Conservation (phyloP, 2,329 filamentous ascomycete species). For the Cercospora sp. region DNA sequence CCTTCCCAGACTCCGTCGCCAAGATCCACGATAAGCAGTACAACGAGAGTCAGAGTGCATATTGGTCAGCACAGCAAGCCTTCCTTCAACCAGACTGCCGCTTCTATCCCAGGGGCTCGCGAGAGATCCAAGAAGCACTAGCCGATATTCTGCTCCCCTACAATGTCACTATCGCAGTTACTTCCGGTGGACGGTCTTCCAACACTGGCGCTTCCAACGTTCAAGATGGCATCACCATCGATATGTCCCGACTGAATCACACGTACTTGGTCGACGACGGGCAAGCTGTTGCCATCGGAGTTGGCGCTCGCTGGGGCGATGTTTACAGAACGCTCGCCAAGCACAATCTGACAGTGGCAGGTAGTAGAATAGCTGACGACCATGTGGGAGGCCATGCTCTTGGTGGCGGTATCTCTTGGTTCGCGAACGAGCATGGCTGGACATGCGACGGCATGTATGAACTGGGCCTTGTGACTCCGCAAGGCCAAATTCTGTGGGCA, state of each 20-base stretch:
- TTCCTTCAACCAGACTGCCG: slow-evolving; percentile 20
- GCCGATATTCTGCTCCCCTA: slow-evolving; percentile 23
- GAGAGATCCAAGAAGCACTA: slow-evolving; percentile 25
- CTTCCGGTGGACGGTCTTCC: slow-evolving; percentile 33
- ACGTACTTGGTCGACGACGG: neutral
- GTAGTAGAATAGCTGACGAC: slow-evolving; percentile 47
- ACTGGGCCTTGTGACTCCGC: slow-evolving; percentile 31
- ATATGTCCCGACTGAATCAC: slow-evolving; percentile 26
- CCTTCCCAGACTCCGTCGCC: slow-evolving; percentile 18
- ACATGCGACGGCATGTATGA: slow-evolving; percentile 42
- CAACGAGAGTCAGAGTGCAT: slow-evolving; percentile 7
- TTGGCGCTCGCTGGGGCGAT: slow-evolving; percentile 27
- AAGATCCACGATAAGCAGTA: slow-evolving; percentile 13
- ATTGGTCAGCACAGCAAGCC: slow-evolving; percentile 20
- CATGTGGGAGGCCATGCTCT: slow-evolving; percentile 50
- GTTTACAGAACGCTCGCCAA: slow-evolving; percentile 46
- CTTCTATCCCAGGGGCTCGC: slow-evolving; percentile 20
- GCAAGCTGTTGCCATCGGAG: slow-evolving; percentile 22
- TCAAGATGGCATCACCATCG: slow-evolving; percentile 32
- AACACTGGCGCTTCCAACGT: slow-evolving; percentile 31
- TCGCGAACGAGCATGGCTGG: slow-evolving; percentile 51
- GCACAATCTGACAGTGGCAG: slow-evolving; percentile 45
- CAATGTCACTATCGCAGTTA: slow-evolving; percentile 30
- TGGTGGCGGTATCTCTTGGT: slow-evolving; percentile 52
- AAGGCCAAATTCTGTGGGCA: slow-evolving; percentile 27